Percentiles rank a stretch among this genome's conserved stretches.
Evolutionary conservation across 2,329 filamentous ascomycete genomes (phyloP).

Genomic region (Xenoacremonium recifei): DNA sequence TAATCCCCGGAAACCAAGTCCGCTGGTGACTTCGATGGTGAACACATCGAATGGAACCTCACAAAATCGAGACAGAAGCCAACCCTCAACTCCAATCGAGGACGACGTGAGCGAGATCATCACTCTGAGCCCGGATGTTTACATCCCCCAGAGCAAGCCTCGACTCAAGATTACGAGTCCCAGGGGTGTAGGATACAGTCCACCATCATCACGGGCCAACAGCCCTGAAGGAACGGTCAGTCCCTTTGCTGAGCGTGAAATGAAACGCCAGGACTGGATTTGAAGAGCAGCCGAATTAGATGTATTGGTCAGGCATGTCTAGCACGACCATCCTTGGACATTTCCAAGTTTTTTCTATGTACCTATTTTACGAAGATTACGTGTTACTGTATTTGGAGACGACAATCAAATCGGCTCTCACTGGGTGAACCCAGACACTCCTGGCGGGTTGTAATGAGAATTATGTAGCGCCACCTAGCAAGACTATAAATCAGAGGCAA

Average conservation of each 20-base stretch:
- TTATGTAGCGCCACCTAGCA: too few species aligned
- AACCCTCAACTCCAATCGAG: conserved; percentile 15
- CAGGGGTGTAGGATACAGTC: background rate
- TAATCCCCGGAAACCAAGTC: conserved; percentile 20
- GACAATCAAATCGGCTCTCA: too few species aligned
- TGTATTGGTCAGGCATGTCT: too few species aligned
- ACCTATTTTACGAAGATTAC: too few species aligned
- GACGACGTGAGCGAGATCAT: conserved; percentile 30
- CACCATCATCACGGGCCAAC: background rate
- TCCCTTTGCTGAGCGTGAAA: conserved; percentile 1
- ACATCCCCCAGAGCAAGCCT: conserved; percentile 37
- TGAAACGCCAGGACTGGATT: conserved; percentile 10
- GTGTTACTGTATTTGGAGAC: too few species aligned
- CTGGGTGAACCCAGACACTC: too few species aligned
- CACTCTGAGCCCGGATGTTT: conserved; percentile 52
- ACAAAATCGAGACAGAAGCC: too few species aligned
- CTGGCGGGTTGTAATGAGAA: too few species aligned
- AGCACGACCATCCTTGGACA: too few species aligned
- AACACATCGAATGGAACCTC: conserved; percentile 23
- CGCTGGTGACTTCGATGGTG: conserved; percentile 24
- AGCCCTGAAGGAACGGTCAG: background rate
- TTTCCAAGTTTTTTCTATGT: too few species aligned
- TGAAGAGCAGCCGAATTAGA: too few species aligned
- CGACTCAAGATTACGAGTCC: background rate
- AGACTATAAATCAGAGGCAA: too few species aligned